Percentiles rank a stretch among this genome's conserved stretches.
phyloP scores from a whole-genome alignment of 345 rosid species.

The Arabis hirsuta region DNA sequence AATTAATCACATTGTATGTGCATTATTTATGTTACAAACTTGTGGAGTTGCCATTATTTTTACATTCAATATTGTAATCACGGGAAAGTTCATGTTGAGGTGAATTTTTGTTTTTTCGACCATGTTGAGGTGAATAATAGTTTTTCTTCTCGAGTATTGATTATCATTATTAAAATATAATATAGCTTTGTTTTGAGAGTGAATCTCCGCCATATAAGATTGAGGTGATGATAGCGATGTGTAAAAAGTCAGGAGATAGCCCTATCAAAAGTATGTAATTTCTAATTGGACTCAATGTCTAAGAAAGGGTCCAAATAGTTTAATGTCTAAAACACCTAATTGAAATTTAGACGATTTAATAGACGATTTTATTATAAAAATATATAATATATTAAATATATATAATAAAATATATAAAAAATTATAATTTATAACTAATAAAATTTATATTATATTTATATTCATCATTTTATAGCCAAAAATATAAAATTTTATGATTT shows the following conservation, averaged over 20 bases:
- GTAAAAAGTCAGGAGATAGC: constrained; percentile 30
- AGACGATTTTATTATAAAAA: too few relatives aligned
- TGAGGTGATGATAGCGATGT: constrained; percentile 30
- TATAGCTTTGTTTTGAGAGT: not conserved
- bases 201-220: constrained; percentile 26
- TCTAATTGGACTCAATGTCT: constrained; percentile 32
- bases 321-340: too few relatives aligned
- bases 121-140: not conserved
- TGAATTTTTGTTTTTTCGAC: too few relatives aligned
- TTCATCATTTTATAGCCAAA: too few relatives aligned
- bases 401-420: too few relatives aligned
- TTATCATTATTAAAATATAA: too few relatives aligned
- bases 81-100: not conserved
- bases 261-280: constrained; percentile 28
- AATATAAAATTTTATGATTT: too few relatives aligned
- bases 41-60: not conserved
- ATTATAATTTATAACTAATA: too few relatives aligned
- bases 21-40: not conserved
- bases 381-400: too few relatives aligned
- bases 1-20: not conserved
- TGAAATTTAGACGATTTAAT: too few relatives aligned
- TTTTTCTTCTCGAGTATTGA: not conserved
- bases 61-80: not conserved
- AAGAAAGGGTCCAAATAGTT: too few relatives aligned
- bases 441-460: too few relatives aligned